Conservation (phyloP, 2,329 filamentous ascomycete species). For the Pseudogymnoascus pannorum region DNA sequence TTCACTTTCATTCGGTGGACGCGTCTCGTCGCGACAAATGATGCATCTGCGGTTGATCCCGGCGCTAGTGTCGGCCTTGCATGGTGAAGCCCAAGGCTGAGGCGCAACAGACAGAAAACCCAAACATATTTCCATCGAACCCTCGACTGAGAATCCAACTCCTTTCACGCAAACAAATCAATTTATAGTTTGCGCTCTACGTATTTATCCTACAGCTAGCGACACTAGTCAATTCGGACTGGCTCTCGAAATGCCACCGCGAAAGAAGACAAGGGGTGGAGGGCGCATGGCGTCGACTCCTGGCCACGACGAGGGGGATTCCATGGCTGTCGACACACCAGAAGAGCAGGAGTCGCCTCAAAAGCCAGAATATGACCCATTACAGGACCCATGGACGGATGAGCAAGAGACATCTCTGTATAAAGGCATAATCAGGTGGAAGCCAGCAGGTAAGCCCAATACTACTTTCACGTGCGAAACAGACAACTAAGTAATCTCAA, state of each 20-base stretch:
- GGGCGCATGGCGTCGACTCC: conserved; percentile 51
- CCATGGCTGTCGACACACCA: conserved; percentile 53
- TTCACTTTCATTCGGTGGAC: neutral
- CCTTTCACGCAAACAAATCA: neutral
- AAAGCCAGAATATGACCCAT: conserved; percentile 39
- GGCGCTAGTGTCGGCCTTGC: conserved; percentile 11
- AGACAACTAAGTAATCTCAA: conserved; percentile 27
- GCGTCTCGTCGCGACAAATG: conserved; percentile 7
- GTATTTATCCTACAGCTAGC: conserved; percentile 2
- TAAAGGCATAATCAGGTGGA: conserved; percentile 89
- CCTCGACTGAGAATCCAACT: neutral
- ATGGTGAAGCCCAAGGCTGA: conserved; percentile 9
- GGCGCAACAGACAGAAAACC: conserved; percentile 3
- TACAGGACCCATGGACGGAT: conserved; percentile 81
- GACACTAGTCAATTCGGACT: neutral
- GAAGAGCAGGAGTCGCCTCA: conserved; percentile 23
- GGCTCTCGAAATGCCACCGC: conserved; percentile 54
- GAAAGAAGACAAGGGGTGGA: conserved; percentile 56
- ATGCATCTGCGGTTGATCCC: conserved; percentile 12
- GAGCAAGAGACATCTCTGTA: conserved; percentile 90
- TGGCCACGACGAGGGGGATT: conserved; percentile 46
- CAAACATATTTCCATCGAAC: conserved; percentile 9
- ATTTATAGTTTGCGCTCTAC: neutral
- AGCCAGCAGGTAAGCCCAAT: conserved; percentile 70
- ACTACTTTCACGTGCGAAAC: neutral